A percentile compares a stretch with the other conserved stretches of the same genome.
Conservation (phyloP, 305 asterid genomes). For the Striga hermonthica region DNA sequence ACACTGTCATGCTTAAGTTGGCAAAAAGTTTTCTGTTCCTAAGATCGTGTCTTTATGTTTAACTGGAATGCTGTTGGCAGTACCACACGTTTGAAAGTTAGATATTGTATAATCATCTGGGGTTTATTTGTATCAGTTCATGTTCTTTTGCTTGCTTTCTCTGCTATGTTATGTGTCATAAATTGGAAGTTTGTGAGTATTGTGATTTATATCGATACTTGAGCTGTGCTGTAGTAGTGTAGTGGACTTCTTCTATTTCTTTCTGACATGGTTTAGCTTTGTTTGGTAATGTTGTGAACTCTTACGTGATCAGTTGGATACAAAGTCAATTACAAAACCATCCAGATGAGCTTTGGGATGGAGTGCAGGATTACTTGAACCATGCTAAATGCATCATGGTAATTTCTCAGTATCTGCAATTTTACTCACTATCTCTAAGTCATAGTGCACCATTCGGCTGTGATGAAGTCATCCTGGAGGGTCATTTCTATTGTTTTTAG, state of each 20-base stretch:
- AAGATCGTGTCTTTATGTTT: too few relatives aligned
- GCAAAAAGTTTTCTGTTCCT: too few relatives aligned
- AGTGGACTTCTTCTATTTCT: background rate
- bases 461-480: too few relatives aligned
- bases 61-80: too few relatives aligned
- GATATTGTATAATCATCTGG: too few relatives aligned
- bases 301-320: constrained; percentile 71
- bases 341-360: constrained; percentile 99
- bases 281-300: constrained; percentile 27
- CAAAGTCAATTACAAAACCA: constrained; percentile 74
- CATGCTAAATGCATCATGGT: constrained; percentile 81
- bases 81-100: too few relatives aligned
- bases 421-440: too few relatives aligned
- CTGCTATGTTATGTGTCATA: background rate
- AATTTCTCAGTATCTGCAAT: background rate
- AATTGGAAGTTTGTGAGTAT: background rate
- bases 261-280: constrained; percentile 4
- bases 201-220: constrained; percentile 9
- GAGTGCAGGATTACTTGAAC: constrained; percentile 74
- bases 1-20: too few relatives aligned
- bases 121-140: background rate
- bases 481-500: too few relatives aligned
- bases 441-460: too few relatives aligned
- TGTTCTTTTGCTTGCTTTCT: background rate
- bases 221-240: background rate